phyloP scores from a whole-genome alignment of 352 stramenopile genomes.

The Globisporangium viniferum region DNA sequence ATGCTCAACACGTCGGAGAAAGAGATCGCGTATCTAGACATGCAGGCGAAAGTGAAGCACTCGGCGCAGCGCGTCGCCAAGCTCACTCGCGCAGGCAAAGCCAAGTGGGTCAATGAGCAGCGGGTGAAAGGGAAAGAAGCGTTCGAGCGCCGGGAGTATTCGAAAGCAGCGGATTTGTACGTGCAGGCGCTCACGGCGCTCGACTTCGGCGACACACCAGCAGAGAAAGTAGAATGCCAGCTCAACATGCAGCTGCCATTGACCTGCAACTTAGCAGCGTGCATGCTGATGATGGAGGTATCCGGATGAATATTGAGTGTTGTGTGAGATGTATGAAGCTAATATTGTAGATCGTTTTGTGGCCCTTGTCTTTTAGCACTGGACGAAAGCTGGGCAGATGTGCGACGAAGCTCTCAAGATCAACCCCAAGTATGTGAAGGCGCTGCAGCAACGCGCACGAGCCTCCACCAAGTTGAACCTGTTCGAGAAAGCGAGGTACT shows the following conservation, averaged over 20 bases:
- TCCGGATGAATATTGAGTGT: too few relatives aligned
- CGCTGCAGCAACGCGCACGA: slow-evolving; percentile 63
- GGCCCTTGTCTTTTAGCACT: slow-evolving; percentile 35
- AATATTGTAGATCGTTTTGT: background rate
- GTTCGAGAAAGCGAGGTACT: slow-evolving; percentile 62
- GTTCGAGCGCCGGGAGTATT: slow-evolving; percentile 43
- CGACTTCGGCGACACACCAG: slow-evolving; percentile 43
- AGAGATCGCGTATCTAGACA: slow-evolving; percentile 76
- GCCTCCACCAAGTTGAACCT: slow-evolving; percentile 41
- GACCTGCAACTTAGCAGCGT: slow-evolving; percentile 77
- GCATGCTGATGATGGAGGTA: slow-evolving; percentile 70
- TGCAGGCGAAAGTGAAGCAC: slow-evolving; percentile 72
- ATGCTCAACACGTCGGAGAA: slow-evolving; percentile 74
- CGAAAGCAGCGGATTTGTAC: slow-evolving; percentile 58
- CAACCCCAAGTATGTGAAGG: slow-evolving; percentile 44
- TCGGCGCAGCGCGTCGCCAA: slow-evolving; percentile 49
- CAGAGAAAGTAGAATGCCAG: slow-evolving; percentile 43
- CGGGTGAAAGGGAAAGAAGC: slow-evolving; percentile 46
- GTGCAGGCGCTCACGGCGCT: slow-evolving; percentile 66
- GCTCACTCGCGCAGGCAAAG: slow-evolving; percentile 33
- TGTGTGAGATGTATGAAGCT: too few relatives aligned
- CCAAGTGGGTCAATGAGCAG: slow-evolving; percentile 43
- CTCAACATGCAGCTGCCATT: slow-evolving; percentile 58
- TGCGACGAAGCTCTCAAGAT: slow-evolving; percentile 51
- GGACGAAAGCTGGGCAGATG: slow-evolving; percentile 62